Percentiles rank a stretch among this genome's conserved stretches.
Evolutionary conservation across 148 eudicot species (phyloP).

Genomic region (Beta vulgaris): DNA sequence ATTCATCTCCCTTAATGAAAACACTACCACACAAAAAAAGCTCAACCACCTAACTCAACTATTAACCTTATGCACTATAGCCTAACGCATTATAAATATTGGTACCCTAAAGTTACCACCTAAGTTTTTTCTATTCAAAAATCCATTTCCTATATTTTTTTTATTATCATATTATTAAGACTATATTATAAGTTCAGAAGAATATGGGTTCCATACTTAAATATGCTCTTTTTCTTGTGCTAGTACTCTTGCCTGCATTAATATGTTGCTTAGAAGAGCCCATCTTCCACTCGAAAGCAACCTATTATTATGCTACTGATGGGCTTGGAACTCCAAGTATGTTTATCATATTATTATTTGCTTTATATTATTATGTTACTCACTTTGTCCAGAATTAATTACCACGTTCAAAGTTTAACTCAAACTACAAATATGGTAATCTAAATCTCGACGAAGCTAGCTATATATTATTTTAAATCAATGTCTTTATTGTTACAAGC

Average conservation of each 20-base stretch:
- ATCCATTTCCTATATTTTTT: background rate
- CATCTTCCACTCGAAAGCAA: constrained; percentile 8
- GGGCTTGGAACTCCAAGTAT: constrained; percentile 29
- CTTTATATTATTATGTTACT: background rate
- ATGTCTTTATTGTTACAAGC: no score
- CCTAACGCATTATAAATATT: constrained; percentile 11
- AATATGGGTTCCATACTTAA: constrained; percentile 7
- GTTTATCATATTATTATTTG: background rate
- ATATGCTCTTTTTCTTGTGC: background rate
- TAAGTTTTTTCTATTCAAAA: no score
- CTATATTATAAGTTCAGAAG: background rate
- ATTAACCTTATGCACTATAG: background rate
- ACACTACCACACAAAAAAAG: background rate
- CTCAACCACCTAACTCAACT: constrained; percentile 12
- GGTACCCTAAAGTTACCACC: background rate
- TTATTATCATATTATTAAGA: no score
- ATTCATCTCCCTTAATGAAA: background rate
- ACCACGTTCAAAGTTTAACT: background rate
- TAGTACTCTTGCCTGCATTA: constrained; percentile 1
- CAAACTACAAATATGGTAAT: no score
- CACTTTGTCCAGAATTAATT: background rate
- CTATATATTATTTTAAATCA: no score
- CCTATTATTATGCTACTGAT: constrained; percentile 21
- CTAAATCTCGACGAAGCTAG: no score
- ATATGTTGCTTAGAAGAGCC: constrained; percentile 7